Percentiles rank a stretch among this genome's conserved stretches.
Evolutionary conservation across 169 alveolate genomes (phyloP).

Genomic region (Plasmodium blacklocki): DNA sequence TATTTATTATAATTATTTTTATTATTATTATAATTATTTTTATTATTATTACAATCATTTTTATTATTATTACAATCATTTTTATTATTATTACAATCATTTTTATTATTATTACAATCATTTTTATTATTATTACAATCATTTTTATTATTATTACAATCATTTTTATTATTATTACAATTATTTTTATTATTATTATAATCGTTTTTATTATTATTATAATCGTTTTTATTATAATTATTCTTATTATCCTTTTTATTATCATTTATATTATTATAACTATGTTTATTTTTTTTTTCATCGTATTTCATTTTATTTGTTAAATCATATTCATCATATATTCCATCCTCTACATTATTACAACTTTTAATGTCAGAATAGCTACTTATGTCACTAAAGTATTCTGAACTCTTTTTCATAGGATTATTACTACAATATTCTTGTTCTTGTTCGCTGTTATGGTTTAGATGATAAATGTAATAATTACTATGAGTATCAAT

Average conservation of each 20-base stretch:
- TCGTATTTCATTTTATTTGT: background rate
- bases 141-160: background rate
- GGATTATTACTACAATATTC: too few relatives aligned
- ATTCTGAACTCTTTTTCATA: background rate
- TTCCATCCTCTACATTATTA: slow-evolving; percentile 2
- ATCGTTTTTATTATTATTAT: background rate
- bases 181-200: background rate
- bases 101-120: background rate
- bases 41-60: background rate
- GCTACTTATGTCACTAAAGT: background rate
- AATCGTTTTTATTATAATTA: background rate
- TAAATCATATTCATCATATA: slow-evolving; percentile 1
- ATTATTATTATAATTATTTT: background rate
- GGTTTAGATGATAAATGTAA: background rate
- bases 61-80: background rate
- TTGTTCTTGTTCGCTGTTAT: background rate
- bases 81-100: slow-evolving; percentile 3
- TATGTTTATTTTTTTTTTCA: background rate
- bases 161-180: background rate
- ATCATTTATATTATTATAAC: background rate
- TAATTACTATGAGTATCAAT: background rate
- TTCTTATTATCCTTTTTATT: background rate
- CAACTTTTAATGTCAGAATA: background rate
- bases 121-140: background rate
- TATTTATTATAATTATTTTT: too few relatives aligned